A percentile compares a stretch with the other conserved stretches of the same genome.
These are phyloP conservation scores for Penicillium sp. DNA, from an alignment of 2,329 filamentous ascomycete genomes.

Conservation along the genomic window DNA sequence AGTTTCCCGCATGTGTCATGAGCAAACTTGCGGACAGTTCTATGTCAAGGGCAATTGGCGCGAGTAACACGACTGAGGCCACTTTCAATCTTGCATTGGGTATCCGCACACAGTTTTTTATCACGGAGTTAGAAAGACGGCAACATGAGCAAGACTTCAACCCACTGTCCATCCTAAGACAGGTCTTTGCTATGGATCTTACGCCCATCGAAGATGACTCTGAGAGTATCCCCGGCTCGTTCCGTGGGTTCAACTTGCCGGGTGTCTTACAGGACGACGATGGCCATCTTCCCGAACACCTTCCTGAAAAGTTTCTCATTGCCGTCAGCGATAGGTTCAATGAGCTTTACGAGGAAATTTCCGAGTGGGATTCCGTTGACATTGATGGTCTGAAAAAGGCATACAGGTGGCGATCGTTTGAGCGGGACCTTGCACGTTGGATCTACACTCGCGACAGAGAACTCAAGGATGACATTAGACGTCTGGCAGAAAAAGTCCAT, in stretches of 20 bases:
- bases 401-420: conserved; percentile 55
- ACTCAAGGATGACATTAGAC: conserved; percentile 43
- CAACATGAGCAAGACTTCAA: conserved; percentile 36
- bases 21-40: conserved; percentile 24
- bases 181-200: conserved; percentile 43
- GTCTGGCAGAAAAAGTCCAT: background rate
- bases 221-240: conserved; percentile 8
- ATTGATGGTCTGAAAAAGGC: conserved; percentile 44
- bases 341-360: conserved; percentile 43
- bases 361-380: conserved; percentile 39
- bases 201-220: conserved; percentile 19
- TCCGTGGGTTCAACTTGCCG: conserved; percentile 31
- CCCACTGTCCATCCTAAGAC: conserved; percentile 41
- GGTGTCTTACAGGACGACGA: conserved; percentile 41
- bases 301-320: conserved; percentile 38
- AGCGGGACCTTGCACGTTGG: conserved; percentile 48
- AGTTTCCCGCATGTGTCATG: conserved; percentile 40
- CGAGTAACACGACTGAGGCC: conserved; percentile 41
- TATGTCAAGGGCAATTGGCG: conserved; percentile 27
- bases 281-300: conserved; percentile 36
- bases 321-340: conserved; percentile 41
- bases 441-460: conserved; percentile 47
- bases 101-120: conserved; percentile 56
- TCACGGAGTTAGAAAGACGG: conserved; percentile 43
- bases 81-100: conserved; percentile 54